A percentile compares a stretch with the other conserved stretches of the same genome.
Conservation (phyloP, 352 stramenopile species). For the Phytophthora agathidicida region DNA sequence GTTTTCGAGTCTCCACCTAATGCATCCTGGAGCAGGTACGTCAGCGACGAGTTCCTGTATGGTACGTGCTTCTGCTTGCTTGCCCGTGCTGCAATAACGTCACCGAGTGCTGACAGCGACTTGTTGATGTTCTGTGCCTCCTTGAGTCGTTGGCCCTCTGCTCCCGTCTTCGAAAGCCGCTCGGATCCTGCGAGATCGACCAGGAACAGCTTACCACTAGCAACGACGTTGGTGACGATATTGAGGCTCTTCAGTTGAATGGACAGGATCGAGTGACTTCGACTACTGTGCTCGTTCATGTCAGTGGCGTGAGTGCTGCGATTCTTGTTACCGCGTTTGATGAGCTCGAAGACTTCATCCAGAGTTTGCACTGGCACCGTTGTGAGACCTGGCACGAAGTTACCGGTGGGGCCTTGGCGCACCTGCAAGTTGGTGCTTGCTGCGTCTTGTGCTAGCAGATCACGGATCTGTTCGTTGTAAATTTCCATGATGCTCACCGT, state of each 20-base stretch:
- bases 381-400: slow-evolving; percentile 85
- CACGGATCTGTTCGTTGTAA: slow-evolving; percentile 96
- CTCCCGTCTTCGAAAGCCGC: slow-evolving; percentile 89
- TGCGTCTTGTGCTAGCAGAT: slow-evolving; percentile 90
- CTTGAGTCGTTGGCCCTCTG: slow-evolving; percentile 86
- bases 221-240: slow-evolving; percentile 72
- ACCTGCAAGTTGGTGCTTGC: slow-evolving; percentile 85
- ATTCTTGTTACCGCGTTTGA: slow-evolving; percentile 88
- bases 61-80: slow-evolving; percentile 93
- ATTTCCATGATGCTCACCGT: slow-evolving; percentile 96
- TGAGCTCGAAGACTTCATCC: slow-evolving; percentile 86
- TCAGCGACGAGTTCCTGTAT: slow-evolving; percentile 95
- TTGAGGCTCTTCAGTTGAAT: slow-evolving; percentile 87
- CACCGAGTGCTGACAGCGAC: slow-evolving; percentile 94
- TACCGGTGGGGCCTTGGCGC: slow-evolving; percentile 80
- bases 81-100: slow-evolving; percentile 94
- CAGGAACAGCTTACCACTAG: slow-evolving; percentile 84
- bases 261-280: slow-evolving; percentile 88
- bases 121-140: slow-evolving; percentile 96
- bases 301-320: slow-evolving; percentile 85
- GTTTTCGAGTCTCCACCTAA: slow-evolving; percentile 93
- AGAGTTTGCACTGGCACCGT: slow-evolving; percentile 75
- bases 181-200: slow-evolving; percentile 92
- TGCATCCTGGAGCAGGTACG: slow-evolving; percentile 93
- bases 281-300: slow-evolving; percentile 92